Evolutionary conservation across 805 yeast species (phyloP), one percentile per base, ranked within the genome.

Genomic region (Metschnikowia dekortorum): DNA sequence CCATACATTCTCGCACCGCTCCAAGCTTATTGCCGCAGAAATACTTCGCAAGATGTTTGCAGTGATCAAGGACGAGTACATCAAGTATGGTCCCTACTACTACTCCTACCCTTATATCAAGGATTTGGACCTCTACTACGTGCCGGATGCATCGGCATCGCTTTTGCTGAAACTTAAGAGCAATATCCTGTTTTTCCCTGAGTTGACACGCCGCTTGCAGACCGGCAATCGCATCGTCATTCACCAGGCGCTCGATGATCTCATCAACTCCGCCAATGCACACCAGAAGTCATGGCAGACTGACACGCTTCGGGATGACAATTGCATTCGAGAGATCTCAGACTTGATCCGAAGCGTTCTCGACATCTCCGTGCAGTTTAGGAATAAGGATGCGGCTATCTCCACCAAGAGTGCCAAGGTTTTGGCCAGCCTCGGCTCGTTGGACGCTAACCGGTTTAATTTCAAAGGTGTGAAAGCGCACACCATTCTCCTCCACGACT

Each of bases 361-460:
- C 42, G 80, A 80, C 52, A 76, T 82, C 1, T 73, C 87, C 0
- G 76, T 79, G 46, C 80, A 75, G 54, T 85, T 80, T 63, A 79
- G 79, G 53, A 69, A 66, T 10, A 67, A 65, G 2, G 75, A 76
- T 55, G 67, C 71, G 8, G 69, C 70, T 0, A 76, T 90, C 7
- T 74, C 89, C 2, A 69, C 71, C 4, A 74, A 79, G 39, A 81
- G 92, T 60, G 82, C 95, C 0, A 76, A 75, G 46, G 87, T 89
- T 32, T 69, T 94, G 8, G 84, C 96, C 1, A 66, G 82, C 26
- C 74, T 94, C 39, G 98, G 98, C 0, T 81, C 89, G 0, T 61
- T 87, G 9, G 96, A 89, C 61, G 70, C 83, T 5, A 79, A 83
- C 44, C 76, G 78, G 52, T 77, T 83, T 52, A 79, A 65, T 22